Percentiles rank a stretch among this genome's conserved stretches.
These are phyloP conservation scores for Chaetomiaceae sp. DNA, from an alignment of 2,329 filamentous ascomycete genomes.

Conservation along the genomic window DNA sequence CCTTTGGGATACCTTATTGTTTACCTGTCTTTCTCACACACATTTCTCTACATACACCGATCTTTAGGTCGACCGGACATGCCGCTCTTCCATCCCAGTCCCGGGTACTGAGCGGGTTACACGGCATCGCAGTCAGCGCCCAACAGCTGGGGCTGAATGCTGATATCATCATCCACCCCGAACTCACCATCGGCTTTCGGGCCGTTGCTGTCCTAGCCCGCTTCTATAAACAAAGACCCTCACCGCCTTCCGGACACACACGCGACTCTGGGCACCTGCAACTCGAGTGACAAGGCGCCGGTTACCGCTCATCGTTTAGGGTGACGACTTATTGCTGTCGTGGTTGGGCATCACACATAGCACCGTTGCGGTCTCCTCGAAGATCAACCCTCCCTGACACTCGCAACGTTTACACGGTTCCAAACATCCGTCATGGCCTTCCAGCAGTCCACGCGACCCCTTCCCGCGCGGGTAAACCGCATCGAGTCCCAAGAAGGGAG, in stretches of 20 bases:
- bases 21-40: background rate
- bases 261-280: background rate
- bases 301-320: background rate
- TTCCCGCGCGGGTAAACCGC: constrained; percentile 45
- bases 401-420: background rate
- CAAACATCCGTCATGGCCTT: constrained; percentile 43
- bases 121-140: constrained; percentile 10
- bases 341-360: background rate
- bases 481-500: constrained; percentile 38
- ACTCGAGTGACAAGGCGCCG: background rate
- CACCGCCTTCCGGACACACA: constrained; percentile 6
- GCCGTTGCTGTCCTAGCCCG: background rate
- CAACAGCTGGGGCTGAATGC: background rate
- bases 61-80: background rate
- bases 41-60: constrained; percentile 1
- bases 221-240: background rate
- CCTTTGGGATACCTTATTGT: too few species aligned
- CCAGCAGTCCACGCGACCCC: constrained; percentile 54
- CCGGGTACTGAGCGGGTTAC: constrained; percentile 3
- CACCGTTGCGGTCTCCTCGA: background rate
- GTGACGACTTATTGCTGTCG: background rate
- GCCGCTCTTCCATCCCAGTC: background rate
- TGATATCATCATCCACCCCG: constrained; percentile 10
- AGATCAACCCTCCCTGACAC: background rate
- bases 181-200: background rate